These are phyloP conservation scores for Metschnikowia rubicola DNA, from an alignment of 805 yeast genomes.

Conservation along the genomic window DNA sequence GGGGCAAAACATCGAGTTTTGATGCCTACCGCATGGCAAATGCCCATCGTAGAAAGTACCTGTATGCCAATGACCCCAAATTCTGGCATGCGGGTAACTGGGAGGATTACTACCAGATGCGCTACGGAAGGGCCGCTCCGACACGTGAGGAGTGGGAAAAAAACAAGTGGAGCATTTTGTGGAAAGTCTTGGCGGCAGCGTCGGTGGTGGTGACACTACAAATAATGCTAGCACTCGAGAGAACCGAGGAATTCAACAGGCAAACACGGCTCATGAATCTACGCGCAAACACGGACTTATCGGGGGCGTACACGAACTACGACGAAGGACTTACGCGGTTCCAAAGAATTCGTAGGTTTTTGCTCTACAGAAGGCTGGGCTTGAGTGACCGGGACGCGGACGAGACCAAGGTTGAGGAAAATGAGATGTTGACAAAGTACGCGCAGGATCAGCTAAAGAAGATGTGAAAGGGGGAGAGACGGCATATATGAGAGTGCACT, in stretches of 20 bases:
- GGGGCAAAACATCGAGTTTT: constrained; percentile 24
- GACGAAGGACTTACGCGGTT: constrained; percentile 28
- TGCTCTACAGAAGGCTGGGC: constrained; percentile 30
- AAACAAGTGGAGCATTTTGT: constrained; percentile 42
- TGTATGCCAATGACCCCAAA: constrained; percentile 34
- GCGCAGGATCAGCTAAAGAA: constrained; percentile 23
- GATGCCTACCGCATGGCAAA: constrained; percentile 38
- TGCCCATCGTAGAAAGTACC: constrained; percentile 32
- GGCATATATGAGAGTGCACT: neutral
- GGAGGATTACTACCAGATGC: constrained; percentile 56
- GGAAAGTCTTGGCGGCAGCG: constrained; percentile 36
- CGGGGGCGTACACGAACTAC: constrained; percentile 24
- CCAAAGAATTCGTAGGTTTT: constrained; percentile 32
- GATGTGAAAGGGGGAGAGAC: constrained; percentile 13
- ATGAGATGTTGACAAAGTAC: constrained; percentile 29
- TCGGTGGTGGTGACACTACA: constrained; percentile 39
- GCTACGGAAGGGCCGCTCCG: constrained; percentile 35
- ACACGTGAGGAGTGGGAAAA: constrained; percentile 40
- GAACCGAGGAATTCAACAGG: constrained; percentile 30
- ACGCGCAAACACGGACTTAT: constrained; percentile 28
- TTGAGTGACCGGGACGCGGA: constrained; percentile 18
- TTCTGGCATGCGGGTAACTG: constrained; percentile 64
- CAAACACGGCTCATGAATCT: constrained; percentile 24
- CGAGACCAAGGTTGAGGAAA: constrained; percentile 24
- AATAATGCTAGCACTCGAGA: constrained; percentile 37